phyloP scores from a whole-genome alignment of 495 filamentous ascomycete genomes.

The Copromyces sp. region DNA sequence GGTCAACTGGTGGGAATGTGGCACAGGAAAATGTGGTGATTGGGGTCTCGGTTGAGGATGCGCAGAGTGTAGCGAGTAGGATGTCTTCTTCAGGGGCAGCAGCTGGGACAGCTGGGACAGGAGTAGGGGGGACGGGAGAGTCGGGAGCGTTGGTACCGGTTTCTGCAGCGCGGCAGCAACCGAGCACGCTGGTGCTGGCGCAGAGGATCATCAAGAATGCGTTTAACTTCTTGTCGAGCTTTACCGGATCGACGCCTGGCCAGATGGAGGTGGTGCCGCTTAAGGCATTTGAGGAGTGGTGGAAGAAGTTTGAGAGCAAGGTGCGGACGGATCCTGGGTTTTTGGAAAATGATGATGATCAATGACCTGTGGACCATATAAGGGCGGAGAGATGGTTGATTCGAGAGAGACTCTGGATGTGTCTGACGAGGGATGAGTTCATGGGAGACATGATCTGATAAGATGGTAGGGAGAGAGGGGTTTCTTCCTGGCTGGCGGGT shows the following conservation, averaged over 20 bases:
- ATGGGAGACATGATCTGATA: too few relatives aligned
- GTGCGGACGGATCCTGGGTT: constrained; percentile 81
- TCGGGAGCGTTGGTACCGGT: constrained; percentile 18
- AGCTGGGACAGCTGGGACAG: constrained; percentile 9
- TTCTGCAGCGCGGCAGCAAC: constrained; percentile 11
- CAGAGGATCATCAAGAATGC: constrained; percentile 91
- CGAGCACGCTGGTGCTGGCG: constrained; percentile 65
- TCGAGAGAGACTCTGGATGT: too few relatives aligned
- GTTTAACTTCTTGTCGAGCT: constrained; percentile 94
- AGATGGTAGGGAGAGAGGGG: too few relatives aligned
- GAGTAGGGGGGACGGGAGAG: not conserved
- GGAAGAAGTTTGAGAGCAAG: constrained; percentile 88
- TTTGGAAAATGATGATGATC: constrained; percentile 60
- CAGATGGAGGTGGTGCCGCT: constrained; percentile 76
- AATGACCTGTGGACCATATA: not conserved
- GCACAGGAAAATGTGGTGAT: constrained; percentile 45
- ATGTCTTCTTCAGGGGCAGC: constrained; percentile 48
- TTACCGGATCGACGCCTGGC: constrained; percentile 45
- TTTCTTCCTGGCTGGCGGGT: too few relatives aligned
- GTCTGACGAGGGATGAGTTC: too few relatives aligned
- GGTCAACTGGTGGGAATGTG: constrained; percentile 16
- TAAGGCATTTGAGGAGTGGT: constrained; percentile 92
- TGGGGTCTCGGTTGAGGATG: constrained; percentile 75
- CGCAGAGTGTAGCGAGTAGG: constrained; percentile 53
- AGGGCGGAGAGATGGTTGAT: not conserved